Percentiles rank a stretch among this genome's conserved stretches.
phyloP scores from a whole-genome alignment of 371 early-diverging fungal genomes.

The Mucor ambiguus region DNA sequence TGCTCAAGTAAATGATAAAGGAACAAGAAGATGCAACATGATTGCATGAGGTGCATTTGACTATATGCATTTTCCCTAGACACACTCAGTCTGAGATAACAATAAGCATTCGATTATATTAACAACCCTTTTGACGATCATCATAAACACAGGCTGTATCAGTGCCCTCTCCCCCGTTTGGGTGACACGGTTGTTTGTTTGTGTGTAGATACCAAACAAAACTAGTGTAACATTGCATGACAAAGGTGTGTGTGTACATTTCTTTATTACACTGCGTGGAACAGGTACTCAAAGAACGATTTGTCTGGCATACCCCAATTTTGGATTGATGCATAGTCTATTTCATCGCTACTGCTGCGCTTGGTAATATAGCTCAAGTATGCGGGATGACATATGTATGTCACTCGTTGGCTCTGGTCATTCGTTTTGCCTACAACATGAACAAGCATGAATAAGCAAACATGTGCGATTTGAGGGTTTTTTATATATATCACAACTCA shows the following conservation, averaged over 20 bases:
- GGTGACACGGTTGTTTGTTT: not conserved
- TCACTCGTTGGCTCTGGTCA: conserved; percentile 27
- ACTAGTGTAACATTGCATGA: conserved; percentile 4
- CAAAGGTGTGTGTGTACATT: not conserved
- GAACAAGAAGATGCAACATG: not conserved
- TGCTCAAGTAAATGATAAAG: not conserved
- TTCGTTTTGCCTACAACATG: conserved; percentile 7
- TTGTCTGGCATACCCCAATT: conserved; percentile 27
- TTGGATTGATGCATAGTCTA: conserved; percentile 11
- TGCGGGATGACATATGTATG: conserved; percentile 32
- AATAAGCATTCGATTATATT: not conserved
- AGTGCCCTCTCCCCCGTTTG: not conserved
- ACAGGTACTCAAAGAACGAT: conserved; percentile 37
- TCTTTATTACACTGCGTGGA: conserved; percentile 11
- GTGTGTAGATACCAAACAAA: not conserved
- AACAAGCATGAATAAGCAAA: not conserved
- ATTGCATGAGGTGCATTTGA: not conserved
- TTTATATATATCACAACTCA: conserved; percentile 9
- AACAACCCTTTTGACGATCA: not conserved
- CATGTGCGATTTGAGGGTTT: not conserved
- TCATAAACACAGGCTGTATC: not conserved
- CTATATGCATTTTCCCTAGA: not conserved
- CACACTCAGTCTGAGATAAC: not conserved
- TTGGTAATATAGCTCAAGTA: conserved; percentile 23
- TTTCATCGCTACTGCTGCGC: not conserved